These are phyloP conservation scores for Adansonia gregorii DNA, from an alignment of 441 rosid species.

Conservation along the genomic window DNA sequence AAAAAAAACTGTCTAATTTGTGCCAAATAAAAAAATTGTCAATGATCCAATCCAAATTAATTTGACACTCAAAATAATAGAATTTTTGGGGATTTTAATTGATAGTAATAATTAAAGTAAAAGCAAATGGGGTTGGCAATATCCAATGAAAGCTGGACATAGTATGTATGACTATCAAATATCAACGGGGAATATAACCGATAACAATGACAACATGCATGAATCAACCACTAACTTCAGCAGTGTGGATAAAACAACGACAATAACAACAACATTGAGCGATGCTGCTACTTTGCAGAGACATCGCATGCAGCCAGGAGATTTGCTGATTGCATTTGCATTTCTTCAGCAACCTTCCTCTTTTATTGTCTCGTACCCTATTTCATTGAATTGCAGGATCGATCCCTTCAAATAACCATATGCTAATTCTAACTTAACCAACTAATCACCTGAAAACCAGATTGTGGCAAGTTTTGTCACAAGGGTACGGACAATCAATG, in stretches of 20 bases:
- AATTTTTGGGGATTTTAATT: background rate
- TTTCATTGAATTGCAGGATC: conserved; percentile 28
- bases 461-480: conserved; percentile 89
- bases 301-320: background rate
- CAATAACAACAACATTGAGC: background rate
- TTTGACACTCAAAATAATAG: background rate
- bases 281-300: background rate
- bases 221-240: background rate
- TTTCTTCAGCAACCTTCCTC: conserved; percentile 32
- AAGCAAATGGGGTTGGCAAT: background rate
- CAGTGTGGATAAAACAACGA: background rate
- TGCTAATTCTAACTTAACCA: background rate
- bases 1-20: too few species aligned
- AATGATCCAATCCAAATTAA: background rate
- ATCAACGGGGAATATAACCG: background rate
- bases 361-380: conserved; percentile 35
- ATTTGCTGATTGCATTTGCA: conserved; percentile 34
- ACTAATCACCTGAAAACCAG: conserved; percentile 54
- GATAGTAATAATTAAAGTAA: background rate
- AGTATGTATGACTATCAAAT: background rate
- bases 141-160: background rate
- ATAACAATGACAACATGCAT: background rate
- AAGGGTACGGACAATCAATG: conserved; percentile 87
- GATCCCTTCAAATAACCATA: conserved; percentile 4
- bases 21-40: too few species aligned